These are phyloP conservation scores for Naganishia vaughanmartiniae DNA, from an alignment of 768 basidiomycete species.

Conservation along the genomic window DNA sequence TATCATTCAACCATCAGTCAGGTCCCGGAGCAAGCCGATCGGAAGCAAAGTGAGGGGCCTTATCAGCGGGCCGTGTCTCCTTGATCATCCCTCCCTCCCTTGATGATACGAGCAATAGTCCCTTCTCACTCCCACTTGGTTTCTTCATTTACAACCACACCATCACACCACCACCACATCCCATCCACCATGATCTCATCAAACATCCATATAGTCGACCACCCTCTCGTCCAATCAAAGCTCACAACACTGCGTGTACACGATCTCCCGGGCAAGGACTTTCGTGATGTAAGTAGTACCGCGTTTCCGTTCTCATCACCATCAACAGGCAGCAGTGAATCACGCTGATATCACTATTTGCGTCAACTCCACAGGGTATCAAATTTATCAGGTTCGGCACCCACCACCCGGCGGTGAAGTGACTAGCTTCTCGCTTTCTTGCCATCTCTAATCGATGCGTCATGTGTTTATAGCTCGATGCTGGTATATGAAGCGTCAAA, in stretches of 20 bases:
- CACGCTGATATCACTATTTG: neutral
- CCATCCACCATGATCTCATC: neutral
- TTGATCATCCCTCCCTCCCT: no score
- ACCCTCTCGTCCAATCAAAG: slow-evolving; percentile 42
- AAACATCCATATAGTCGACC: slow-evolving; percentile 39
- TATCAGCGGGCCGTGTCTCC: no score
- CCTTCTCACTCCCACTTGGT: no score
- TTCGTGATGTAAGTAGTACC: slow-evolving; percentile 37
- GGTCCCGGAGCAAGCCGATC: no score
- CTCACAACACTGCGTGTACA: slow-evolving; percentile 43
- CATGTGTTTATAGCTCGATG: slow-evolving; percentile 36
- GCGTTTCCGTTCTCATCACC: neutral
- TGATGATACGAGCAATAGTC: no score
- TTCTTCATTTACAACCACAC: no score
- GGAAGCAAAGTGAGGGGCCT: no score
- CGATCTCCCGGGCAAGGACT: slow-evolving; percentile 45
- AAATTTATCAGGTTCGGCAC: neutral
- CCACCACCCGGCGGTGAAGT: no score
- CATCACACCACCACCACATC: no score
- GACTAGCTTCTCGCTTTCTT: neutral
- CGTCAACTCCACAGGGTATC: no score
- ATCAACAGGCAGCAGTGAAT: neutral
- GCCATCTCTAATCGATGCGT: neutral
- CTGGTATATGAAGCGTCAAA: slow-evolving; percentile 44
- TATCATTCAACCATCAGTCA: no score